A percentile compares a stretch with the other conserved stretches of the same genome.
phyloP scores from a whole-genome alignment of 2,329 filamentous ascomycete species.

The Chrysoporthe deuterocubensis region DNA sequence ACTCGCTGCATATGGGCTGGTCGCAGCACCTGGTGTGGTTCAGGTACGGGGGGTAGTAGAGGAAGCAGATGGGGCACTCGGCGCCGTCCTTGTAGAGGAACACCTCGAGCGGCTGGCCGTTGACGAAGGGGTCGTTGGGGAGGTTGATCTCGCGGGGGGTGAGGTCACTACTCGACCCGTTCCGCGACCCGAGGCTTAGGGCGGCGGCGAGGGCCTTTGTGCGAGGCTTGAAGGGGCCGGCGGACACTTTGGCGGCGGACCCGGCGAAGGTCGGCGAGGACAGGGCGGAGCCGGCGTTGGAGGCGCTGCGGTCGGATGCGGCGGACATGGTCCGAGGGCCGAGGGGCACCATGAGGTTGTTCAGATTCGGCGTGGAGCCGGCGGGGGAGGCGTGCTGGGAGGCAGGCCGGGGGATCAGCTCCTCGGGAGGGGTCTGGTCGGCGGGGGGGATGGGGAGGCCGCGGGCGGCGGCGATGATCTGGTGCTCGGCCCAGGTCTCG shows the following conservation, averaged over 20 bases:
- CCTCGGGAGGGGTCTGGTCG: conserved; percentile 79
- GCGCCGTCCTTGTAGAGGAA: conserved; percentile 88
- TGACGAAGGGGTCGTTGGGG: conserved; percentile 83
- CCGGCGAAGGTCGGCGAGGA: conserved; percentile 59
- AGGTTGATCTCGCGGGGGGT: conserved; percentile 77
- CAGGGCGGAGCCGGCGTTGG: conserved; percentile 65
- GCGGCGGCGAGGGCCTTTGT: conserved; percentile 88
- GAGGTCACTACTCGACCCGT: conserved; percentile 72
- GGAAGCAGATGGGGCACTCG: conserved; percentile 95
- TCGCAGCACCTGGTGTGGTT: conserved; percentile 96
- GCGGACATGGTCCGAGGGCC: conserved; percentile 76
- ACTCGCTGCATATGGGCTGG: conserved; percentile 96
- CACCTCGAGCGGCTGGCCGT: conserved; percentile 91
- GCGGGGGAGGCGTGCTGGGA: conserved; percentile 52
- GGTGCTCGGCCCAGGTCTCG: conserved; percentile 88
- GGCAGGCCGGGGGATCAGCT: conserved; percentile 53
- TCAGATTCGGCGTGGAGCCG: conserved; percentile 63
- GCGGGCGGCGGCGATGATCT: conserved; percentile 88
- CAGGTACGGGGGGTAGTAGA: conserved; percentile 92
- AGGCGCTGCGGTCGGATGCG: conserved; percentile 71
- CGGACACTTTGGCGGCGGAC: conserved; percentile 45
- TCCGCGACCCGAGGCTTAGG: conserved; percentile 74
- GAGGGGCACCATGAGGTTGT: conserved; percentile 80
- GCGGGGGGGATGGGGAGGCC: conserved; percentile 82
- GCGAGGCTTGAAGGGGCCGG: conserved; percentile 74